Conservation (phyloP, 2,329 filamentous ascomycete species). For the Xylaria sp. region DNA sequence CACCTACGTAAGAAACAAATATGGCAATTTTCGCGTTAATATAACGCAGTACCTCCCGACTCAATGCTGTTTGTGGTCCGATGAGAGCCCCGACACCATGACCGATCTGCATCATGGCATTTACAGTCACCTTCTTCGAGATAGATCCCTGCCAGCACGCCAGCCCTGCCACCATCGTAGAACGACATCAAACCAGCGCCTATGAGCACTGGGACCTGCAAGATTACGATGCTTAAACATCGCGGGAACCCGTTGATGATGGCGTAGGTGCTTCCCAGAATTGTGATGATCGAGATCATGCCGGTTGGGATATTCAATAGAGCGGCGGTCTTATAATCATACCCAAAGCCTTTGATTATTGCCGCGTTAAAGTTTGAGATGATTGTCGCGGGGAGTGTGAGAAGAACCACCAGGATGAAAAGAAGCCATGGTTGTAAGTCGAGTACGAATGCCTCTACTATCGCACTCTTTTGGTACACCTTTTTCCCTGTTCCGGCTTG, state of each 20-base stretch:
- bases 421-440: slow-evolving; percentile 61
- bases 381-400: slow-evolving; percentile 46
- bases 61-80: slow-evolving; percentile 61
- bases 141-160: slow-evolving; percentile 47
- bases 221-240: slow-evolving; percentile 32
- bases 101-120: slow-evolving; percentile 44
- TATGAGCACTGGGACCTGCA: slow-evolving; percentile 44
- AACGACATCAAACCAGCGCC: slow-evolving; percentile 48
- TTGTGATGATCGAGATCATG: slow-evolving; percentile 34
- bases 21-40: slow-evolving; percentile 61
- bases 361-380: slow-evolving; percentile 33
- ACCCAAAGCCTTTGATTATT: slow-evolving; percentile 27
- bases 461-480: slow-evolving; percentile 58
- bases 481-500: slow-evolving; percentile 62
- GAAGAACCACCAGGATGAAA: slow-evolving; percentile 45
- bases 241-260: slow-evolving; percentile 20
- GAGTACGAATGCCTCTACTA: slow-evolving; percentile 54
- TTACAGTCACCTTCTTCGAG: slow-evolving; percentile 47
- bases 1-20: slow-evolving; percentile 48
- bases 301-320: slow-evolving; percentile 31
- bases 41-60: slow-evolving; percentile 57
- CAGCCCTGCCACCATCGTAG: slow-evolving; percentile 38
- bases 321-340: slow-evolving; percentile 22
- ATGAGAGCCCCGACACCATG: slow-evolving; percentile 60
- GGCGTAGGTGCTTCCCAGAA: slow-evolving; percentile 13